These are phyloP conservation scores for Boletus subcaerulescens DNA, from an alignment of 768 basidiomycete species.

Conservation along the genomic window DNA sequence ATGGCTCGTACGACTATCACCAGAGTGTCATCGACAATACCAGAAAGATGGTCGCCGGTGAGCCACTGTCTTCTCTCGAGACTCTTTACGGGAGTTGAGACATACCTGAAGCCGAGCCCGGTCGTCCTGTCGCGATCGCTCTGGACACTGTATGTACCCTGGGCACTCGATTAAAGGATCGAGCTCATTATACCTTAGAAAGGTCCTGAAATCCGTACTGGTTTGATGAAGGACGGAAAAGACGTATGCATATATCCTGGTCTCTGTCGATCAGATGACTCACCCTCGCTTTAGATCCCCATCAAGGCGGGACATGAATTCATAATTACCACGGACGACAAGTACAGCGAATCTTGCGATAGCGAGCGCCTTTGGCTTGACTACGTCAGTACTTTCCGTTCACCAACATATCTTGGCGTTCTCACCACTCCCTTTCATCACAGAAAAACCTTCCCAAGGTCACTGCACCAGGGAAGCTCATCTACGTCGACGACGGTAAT, in stretches of 20 bases:
- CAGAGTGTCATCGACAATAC: constrained; percentile 99
- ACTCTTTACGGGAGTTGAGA: constrained; percentile 2
- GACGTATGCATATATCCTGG: constrained; percentile 60
- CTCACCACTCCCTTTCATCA: background rate
- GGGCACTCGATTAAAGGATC: background rate
- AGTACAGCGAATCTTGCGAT: constrained; percentile 75
- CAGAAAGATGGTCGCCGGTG: constrained; percentile 77
- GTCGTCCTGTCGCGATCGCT: constrained; percentile 95
- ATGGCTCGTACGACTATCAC: constrained; percentile 98
- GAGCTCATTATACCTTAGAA: constrained; percentile 52
- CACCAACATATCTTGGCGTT: background rate
- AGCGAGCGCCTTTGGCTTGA: constrained; percentile 89
- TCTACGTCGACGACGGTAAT: constrained; percentile 95
- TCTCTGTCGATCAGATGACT: background rate
- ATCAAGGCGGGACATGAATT: constrained; percentile 94
- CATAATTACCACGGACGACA: constrained; percentile 78
- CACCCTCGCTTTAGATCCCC: constrained; percentile 51
- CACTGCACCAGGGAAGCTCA: constrained; percentile 93
- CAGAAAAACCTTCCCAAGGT: constrained; percentile 93
- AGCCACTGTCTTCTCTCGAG: constrained; percentile 20
- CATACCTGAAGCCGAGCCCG: constrained; percentile 45
- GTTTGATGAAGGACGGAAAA: constrained; percentile 78
- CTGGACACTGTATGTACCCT: constrained; percentile 79
- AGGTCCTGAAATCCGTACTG: constrained; percentile 99
- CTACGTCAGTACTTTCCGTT: constrained; percentile 61